Evolutionary conservation across 768 basidiomycete genomes (phyloP).

Genomic region (Lenzites betulinus): DNA sequence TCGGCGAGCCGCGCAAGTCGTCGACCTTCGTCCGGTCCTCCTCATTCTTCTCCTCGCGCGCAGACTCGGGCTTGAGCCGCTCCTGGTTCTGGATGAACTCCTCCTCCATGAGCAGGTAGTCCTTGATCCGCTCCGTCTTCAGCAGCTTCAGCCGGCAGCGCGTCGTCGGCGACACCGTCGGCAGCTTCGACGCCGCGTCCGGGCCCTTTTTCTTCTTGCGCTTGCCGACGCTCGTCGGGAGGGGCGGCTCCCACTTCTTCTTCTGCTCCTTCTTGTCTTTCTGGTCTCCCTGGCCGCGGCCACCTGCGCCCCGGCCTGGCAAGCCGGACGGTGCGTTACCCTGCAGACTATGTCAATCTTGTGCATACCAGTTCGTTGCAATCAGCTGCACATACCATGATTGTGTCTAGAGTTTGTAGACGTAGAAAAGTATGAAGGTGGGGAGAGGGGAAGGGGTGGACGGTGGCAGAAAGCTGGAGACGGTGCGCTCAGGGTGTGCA

Average conservation of each 20-base stretch:
- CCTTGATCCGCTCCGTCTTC: slow-evolving; percentile 98
- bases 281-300: slow-evolving; percentile 40
- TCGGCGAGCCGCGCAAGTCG: slow-evolving; percentile 90
- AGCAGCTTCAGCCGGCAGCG: slow-evolving; percentile 93
- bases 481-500: not conserved
- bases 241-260: slow-evolving; percentile 99
- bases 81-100: slow-evolving; percentile 95
- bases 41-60: slow-evolving; percentile 92
- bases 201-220: slow-evolving; percentile 92
- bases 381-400: slow-evolving; percentile 17
- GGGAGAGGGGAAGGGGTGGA: not conserved
- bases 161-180: slow-evolving; percentile 90
- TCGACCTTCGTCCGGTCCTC: slow-evolving; percentile 94
- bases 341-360: slow-evolving; percentile 37
- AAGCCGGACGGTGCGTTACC: slow-evolving; percentile 76
- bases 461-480: not conserved
- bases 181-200: slow-evolving; percentile 86
- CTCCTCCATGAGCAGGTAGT: slow-evolving; percentile 93
- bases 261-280: slow-evolving; percentile 58
- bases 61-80: slow-evolving; percentile 82
- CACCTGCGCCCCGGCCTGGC: slow-evolving; percentile 34
- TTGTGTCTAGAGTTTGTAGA: not conserved
- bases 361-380: not conserved
- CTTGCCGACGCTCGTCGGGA: slow-evolving; percentile 96
- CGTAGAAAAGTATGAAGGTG: not conserved